These are phyloP conservation scores for Salix brachista DNA, from an alignment of 345 rosid genomes.

Conservation along the genomic window DNA sequence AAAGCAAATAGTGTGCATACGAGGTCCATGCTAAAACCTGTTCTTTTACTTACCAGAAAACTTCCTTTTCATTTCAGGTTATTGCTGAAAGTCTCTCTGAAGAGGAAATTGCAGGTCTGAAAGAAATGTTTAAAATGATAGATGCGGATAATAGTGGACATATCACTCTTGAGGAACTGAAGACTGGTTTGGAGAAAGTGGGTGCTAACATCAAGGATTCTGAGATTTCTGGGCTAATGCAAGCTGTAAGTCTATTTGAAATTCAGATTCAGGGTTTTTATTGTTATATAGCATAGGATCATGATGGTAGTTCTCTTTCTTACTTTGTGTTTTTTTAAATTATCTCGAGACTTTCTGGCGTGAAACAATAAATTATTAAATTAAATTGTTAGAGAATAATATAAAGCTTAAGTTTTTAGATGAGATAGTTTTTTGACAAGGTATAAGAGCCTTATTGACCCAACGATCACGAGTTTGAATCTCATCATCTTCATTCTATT, in stretches of 20 bases:
- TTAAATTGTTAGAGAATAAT: neutral
- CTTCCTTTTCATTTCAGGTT: constrained; percentile 38
- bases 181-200: constrained; percentile 69
- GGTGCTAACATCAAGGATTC: constrained; percentile 75
- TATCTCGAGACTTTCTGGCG: neutral
- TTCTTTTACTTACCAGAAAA: constrained; percentile 1
- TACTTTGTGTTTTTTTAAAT: neutral
- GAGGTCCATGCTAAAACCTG: neutral
- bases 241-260: constrained; percentile 54
- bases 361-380: neutral
- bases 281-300: neutral
- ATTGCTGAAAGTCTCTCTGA: constrained; percentile 88
- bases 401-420: no score
- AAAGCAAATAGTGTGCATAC: neutral
- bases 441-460: no score
- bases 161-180: constrained; percentile 85
- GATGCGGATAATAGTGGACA: constrained; percentile 83
- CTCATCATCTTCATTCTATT: no score
- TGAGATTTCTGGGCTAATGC: constrained; percentile 67
- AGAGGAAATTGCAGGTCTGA: constrained; percentile 86
- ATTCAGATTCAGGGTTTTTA: neutral
- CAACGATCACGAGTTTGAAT: no score
- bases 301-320: neutral
- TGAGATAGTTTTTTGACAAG: no score
- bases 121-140: constrained; percentile 92